Conservation (phyloP, 2,329 filamentous ascomycete genomes). For the Colletotrichum sp. region DNA sequence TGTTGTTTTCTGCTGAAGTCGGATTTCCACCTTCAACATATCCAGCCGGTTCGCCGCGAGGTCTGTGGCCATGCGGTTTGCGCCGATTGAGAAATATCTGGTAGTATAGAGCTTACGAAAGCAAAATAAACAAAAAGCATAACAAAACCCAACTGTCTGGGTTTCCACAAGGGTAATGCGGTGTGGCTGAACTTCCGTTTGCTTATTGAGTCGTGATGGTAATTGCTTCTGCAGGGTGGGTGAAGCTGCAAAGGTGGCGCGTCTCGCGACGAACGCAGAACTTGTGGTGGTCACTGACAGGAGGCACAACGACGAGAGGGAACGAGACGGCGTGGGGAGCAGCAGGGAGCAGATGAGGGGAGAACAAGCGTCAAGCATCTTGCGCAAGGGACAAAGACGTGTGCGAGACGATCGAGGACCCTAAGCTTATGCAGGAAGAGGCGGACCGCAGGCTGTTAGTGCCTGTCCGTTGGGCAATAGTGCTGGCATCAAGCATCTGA, state of each 20-base stretch:
- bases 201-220: not conserved
- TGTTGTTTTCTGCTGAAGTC: not conserved
- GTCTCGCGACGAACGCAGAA: conserved; percentile 6
- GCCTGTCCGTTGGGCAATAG: not conserved
- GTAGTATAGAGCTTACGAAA: not conserved
- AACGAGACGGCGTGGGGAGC: not conserved
- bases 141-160: not conserved
- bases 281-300: not conserved
- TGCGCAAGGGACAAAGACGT: conserved; percentile 2
- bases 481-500: conserved; percentile 11
- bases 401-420: not conserved
- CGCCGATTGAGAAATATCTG: not conserved
- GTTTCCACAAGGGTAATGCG: not conserved
- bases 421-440: conserved; percentile 19
- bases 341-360: not conserved
- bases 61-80: not conserved
- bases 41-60: not conserved
- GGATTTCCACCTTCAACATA: not conserved
- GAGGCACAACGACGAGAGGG: not conserved
- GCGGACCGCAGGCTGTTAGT: conserved; percentile 14
- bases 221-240: not conserved
- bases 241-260: not conserved
- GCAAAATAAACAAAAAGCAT: not conserved
- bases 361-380: not conserved
- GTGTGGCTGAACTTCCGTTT: not conserved